phyloP scores from a whole-genome alignment of 805 yeast genomes.

The Saccharomycopsis microspora region DNA sequence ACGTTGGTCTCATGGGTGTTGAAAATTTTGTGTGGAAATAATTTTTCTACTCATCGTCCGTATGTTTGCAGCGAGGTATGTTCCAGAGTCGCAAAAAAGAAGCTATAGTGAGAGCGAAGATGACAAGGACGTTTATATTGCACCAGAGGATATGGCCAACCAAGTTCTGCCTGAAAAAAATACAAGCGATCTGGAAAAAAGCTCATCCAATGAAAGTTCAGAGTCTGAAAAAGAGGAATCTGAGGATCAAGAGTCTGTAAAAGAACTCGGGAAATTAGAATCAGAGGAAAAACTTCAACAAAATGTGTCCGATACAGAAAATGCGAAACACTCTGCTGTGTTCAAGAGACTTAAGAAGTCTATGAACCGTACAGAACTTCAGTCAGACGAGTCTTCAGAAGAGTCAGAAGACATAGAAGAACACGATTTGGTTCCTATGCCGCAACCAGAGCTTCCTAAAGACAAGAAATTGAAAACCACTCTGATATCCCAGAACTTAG shows the following conservation, averaged over 20 bases:
- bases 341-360: conserved; percentile 6
- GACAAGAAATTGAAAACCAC: conserved; percentile 25
- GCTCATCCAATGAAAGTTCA: conserved; percentile 1
- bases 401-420: conserved; percentile 19
- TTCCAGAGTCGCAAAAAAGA: conserved; percentile 30
- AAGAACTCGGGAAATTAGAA: neutral
- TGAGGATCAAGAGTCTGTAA: conserved; percentile 12
- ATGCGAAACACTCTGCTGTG: conserved; percentile 3
- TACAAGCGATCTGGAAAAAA: conserved; percentile 15
- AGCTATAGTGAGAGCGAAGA: conserved; percentile 17
- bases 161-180: neutral
- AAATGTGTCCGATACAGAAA: neutral
- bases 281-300: neutral
- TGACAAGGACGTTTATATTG: conserved; percentile 5
- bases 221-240: conserved; percentile 11
- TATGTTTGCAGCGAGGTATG: conserved; percentile 64
- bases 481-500: conserved; percentile 22
- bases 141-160: neutral
- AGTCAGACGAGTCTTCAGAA: neutral
- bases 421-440: conserved; percentile 58
- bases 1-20: conserved; percentile 28
- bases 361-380: neutral
- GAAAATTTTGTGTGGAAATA: neutral
- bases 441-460: conserved; percentile 67
- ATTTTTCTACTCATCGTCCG: neutral